Evolutionary conservation across 176 grass and related monocot genomes (phyloP).

Genomic region (Carex pumila): DNA sequence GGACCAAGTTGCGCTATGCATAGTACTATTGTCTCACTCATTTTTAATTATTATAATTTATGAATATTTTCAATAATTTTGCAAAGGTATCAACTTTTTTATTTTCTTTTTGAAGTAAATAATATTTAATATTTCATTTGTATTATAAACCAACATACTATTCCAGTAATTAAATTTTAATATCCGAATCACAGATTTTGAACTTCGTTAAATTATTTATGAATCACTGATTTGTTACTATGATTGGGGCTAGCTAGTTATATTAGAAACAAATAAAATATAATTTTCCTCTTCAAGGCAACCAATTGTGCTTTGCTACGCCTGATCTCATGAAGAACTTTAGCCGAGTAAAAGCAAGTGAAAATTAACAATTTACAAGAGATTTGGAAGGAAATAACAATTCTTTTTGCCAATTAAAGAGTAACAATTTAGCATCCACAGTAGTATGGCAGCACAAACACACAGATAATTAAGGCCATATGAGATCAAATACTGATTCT

Average conservation of each 20-base stretch:
- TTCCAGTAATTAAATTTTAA: background rate
- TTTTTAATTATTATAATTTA: no score
- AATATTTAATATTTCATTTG: background rate
- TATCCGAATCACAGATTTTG: background rate
- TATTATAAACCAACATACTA: background rate
- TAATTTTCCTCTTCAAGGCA: background rate
- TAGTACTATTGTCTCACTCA: no score
- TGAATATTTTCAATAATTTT: no score
- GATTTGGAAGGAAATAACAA: background rate
- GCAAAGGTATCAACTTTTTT: no score
- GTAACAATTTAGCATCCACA: background rate
- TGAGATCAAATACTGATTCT: constrained; percentile 7
- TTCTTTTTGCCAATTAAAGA: background rate
- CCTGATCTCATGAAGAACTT: background rate
- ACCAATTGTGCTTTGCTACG: background rate
- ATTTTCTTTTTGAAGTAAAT: background rate
- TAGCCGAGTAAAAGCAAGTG: background rate
- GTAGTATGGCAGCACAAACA: background rate
- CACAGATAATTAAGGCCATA: constrained; percentile 2
- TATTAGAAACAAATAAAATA: no score
- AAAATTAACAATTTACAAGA: background rate
- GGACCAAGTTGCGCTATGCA: no score
- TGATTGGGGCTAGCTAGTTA: no score
- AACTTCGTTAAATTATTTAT: no score
- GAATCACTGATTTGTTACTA: no score